Base-by-base conservation (phyloP, 345 rosid species). In the Melaleuca quinquenervia region DNA sequence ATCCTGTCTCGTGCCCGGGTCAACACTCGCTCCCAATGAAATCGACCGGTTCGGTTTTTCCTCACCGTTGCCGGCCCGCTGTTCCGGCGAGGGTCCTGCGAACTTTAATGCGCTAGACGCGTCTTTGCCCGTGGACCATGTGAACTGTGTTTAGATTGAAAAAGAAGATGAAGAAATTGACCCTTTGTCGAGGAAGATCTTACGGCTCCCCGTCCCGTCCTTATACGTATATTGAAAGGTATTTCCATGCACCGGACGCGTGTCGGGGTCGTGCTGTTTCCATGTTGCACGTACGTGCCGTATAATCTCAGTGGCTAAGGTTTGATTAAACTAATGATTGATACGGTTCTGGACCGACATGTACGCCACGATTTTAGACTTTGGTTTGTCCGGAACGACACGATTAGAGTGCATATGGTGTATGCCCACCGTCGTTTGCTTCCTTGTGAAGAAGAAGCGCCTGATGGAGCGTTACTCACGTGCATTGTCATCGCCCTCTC, bases 361-460 rank as follows among this genome's bases (percentile, higher is more conserved):
- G 48, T 4, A 1, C 1, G 48, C 45, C 13, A 16, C 8, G 32
- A 4, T 70, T 70, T 70, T 70, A 22, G 24, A 8, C 0, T 18
- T 8, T 24, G 75, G 48, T 16, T 32, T 18, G 78, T 70, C 48
- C 78, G 24, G 48, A 2, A 2, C 6, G 78, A 70, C 78, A 9
- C 22, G 78, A 36, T 36, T 9, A 18, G 78, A 70, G 18, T 70
- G 78, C 78, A 18, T 0, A 58, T 32, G 3, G 70, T 29, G 29
- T 21, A 5, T 5, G 5, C 78, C 1, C 24, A 70, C 55, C 52
- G 50, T 52, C 49, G n/a, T n/a, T n/a, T 83, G 22, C 84, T 87
- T 82, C 83, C 92, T 90, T 91, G 92, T 92, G 96, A 94, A 89
- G 82, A 48, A 83, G 91, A 87, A 87, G 91, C 89, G 89, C 84